Evolutionary conservation across 371 early-diverging fungal species (phyloP).

Genomic region (Mortierella sp.): DNA sequence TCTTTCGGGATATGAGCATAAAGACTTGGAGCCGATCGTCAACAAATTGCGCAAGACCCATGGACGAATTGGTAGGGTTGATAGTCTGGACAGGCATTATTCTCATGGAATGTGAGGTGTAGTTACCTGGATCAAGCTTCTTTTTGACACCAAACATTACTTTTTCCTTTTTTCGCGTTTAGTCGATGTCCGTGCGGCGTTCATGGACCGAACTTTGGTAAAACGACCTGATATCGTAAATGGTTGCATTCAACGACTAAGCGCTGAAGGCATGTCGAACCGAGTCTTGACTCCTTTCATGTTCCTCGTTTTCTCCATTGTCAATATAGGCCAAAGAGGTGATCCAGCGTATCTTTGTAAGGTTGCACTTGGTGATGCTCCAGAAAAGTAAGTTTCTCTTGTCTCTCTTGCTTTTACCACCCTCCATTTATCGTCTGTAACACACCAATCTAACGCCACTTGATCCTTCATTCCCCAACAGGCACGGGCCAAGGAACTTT

Average conservation of each 20-base stretch:
- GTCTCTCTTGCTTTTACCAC: not conserved
- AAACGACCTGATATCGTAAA: too few relatives aligned
- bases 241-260: too few relatives aligned
- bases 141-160: too few relatives aligned
- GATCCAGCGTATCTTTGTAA: constrained; percentile 43
- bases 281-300: too few relatives aligned
- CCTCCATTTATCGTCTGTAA: not conserved
- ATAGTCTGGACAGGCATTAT: too few relatives aligned
- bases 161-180: not conserved
- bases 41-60: constrained; percentile 34
- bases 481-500: not conserved
- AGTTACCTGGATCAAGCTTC: too few relatives aligned
- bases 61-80: constrained; percentile 45
- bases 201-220: constrained; percentile 51
- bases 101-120: too few relatives aligned
- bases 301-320: not conserved
- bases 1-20: constrained; percentile 38
- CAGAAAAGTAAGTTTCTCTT: constrained; percentile 27
- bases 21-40: constrained; percentile 28
- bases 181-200: constrained; percentile 50
- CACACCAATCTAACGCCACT: not conserved
- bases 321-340: constrained; percentile 39
- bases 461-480: not conserved
- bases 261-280: too few relatives aligned
- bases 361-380: constrained; percentile 41